Base-by-base conservation (phyloP, 2,329 filamentous ascomycete species). In the Dactylellina parvicollis region DNA sequence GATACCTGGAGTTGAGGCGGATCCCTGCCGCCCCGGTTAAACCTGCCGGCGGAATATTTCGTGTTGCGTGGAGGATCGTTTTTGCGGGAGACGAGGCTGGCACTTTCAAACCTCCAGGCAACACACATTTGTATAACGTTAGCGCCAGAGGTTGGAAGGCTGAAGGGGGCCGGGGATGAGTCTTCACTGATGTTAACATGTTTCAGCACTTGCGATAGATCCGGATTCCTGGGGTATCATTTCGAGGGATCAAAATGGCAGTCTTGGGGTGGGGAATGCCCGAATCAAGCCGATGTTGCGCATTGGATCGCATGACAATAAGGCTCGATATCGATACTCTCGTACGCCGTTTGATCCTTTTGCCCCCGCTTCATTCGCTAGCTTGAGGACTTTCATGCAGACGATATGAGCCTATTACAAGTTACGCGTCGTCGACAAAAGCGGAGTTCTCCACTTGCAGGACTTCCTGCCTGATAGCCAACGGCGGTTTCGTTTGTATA, bases 111-210 rank as follows among this genome's bases (percentile, higher is more conserved):
- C 28, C 47, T 52, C 60, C 52, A 67, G 62, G 52, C 52, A 52
- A 55, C 52, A 59, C 36, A 55, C 40, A 47, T 32, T 22, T 16
- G 16, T n/a, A 52, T 67, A 67, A 67, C 62, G 62, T 67, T 66
- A 57, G 34, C 36, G 52, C 10, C 9, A 12, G n/a, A n/a, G n/a
- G n/a, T n/a, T n/a, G 16, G 50, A 16, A 12, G 18, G 8, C n/a
- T 16, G 26, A 20, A 36, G 46, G n/a, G 62, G 52, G 52, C 42
- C 62, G 57, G 62, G 49, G 30, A 30, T 66, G 52, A 49, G 42
- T 65, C 61, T 36, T 49, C 32, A 2, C 28, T 54, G 36, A 9
- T n/a, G 22, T 14, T 22, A 22, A 32, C 4, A n/a, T 40, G 30
- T 44, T 50, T 50, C 52, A 67, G 62, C 62, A 67, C 26, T 18